Evolutionary conservation across 371 early-diverging fungal genomes (phyloP).

Genomic region (Smittium mucronatum): DNA sequence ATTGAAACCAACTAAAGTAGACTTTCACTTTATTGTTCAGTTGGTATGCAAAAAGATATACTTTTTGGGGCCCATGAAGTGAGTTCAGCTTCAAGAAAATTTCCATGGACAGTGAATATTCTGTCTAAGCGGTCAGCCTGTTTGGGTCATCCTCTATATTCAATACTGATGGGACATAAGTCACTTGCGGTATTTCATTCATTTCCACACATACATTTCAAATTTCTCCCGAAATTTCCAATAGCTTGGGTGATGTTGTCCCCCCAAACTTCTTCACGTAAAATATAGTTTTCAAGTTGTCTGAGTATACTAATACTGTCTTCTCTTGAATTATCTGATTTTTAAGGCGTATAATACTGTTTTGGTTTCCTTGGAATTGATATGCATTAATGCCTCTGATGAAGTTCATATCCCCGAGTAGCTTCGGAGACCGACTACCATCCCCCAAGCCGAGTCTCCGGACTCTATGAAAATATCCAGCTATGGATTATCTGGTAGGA

Average conservation of each 20-base stretch:
- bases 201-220: not conserved
- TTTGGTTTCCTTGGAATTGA: not conserved
- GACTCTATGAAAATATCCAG: not conserved
- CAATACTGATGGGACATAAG: not conserved
- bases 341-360: not conserved
- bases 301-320: not conserved
- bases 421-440: not conserved
- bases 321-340: not conserved
- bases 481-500: not conserved
- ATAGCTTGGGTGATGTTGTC: not conserved
- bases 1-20: not conserved
- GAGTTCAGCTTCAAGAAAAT: not conserved
- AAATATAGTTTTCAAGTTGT: not conserved
- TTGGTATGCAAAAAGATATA: not conserved
- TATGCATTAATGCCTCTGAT: not conserved
- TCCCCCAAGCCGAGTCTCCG: not conserved
- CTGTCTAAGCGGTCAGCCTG: not conserved
- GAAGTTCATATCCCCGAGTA: not conserved
- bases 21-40: not conserved
- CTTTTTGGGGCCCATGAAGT: not conserved
- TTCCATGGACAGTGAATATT: not conserved
- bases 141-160: not conserved
- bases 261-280: not conserved
- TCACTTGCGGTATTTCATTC: not conserved
- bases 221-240: not conserved